Base-by-base conservation (phyloP, 129 eudicot species). In the Artemisia tridentata region DNA sequence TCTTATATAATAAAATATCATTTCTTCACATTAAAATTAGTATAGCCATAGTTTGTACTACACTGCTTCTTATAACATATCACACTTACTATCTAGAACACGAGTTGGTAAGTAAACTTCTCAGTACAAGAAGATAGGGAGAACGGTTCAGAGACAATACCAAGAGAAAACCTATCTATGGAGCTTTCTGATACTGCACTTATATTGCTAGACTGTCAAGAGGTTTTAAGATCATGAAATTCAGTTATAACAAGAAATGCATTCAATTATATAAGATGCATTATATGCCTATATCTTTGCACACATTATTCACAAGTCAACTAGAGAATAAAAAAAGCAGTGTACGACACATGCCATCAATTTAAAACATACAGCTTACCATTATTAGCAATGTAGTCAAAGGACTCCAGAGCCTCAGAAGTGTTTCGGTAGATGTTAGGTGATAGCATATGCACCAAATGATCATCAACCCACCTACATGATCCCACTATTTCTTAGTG, bases 401-500 rank as follows among this genome's bases (percentile, higher is more conserved):
- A 86, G 34, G 88, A 86, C 68, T 86, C 92, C 57, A 86, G 74
- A 79, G 92, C 92, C 80, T 86, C 92, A 16, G 84, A 75, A 23
- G 86, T 60, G 66, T 75, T 72, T 7, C 92, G 88, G 74, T 86
- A 86, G 34, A 86, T 86, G 74, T 86, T 86, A 43, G 92, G 92
- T 14, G 92, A 86, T 73, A 86, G 54, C 71, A 86, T 62, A 76
- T 86, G 92, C 68, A 86, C 92, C 80, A 86, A 75, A 73, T 86
- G 92, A 67, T 75, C 78, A 81, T 86, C 92, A 63, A 86, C 92
- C 92, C 92, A 86, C 82, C 92, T 84, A 72, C 69, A 46, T 57
- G 67, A 14, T 58, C 16, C 55, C 56, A 15, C 58, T 71, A 57
- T 71, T 19, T 1, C 8, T 57, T 20, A 57, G 61, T 55, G 14